Conservation (phyloP, 768 basidiomycete species). For the Strobilomyces echinocephalus region DNA sequence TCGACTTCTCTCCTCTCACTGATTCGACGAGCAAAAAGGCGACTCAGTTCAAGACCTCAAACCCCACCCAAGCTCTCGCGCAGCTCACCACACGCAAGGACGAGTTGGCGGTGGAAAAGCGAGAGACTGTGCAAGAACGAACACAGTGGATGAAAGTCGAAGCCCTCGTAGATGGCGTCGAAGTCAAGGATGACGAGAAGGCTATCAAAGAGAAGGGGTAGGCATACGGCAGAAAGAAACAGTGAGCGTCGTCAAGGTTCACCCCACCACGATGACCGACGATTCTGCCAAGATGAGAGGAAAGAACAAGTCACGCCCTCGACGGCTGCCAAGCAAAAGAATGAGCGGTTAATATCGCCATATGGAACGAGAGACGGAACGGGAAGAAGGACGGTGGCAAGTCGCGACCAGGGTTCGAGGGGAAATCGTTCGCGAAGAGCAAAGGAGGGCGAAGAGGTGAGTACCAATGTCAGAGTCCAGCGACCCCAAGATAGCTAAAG, state of each 20-base stretch:
- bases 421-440: slow-evolving; percentile 67
- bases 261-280: neutral
- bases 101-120: slow-evolving; percentile 73
- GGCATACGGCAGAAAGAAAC: slow-evolving; percentile 72
- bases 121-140: slow-evolving; percentile 71
- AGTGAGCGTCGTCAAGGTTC: slow-evolving; percentile 46
- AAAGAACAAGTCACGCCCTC: slow-evolving; percentile 71
- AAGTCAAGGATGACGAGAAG: slow-evolving; percentile 92
- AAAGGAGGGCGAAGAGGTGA: slow-evolving; percentile 27
- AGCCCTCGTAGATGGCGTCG: slow-evolving; percentile 82
- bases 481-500: no score
- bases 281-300: slow-evolving; percentile 65
- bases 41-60: slow-evolving; percentile 62
- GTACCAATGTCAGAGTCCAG: no score
- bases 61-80: slow-evolving; percentile 80
- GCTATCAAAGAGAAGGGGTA: slow-evolving; percentile 93
- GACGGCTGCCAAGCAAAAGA: slow-evolving; percentile 86
- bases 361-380: slow-evolving; percentile 70
- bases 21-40: slow-evolving; percentile 48
- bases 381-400: slow-evolving; percentile 57
- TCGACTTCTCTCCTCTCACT: slow-evolving; percentile 64
- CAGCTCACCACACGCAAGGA: slow-evolving; percentile 75
- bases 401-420: slow-evolving; percentile 83
- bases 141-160: slow-evolving; percentile 90
- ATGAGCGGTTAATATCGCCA: slow-evolving; percentile 87